Conservation (phyloP, 495 filamentous ascomycete genomes). For the Filosporella fistucella region DNA sequence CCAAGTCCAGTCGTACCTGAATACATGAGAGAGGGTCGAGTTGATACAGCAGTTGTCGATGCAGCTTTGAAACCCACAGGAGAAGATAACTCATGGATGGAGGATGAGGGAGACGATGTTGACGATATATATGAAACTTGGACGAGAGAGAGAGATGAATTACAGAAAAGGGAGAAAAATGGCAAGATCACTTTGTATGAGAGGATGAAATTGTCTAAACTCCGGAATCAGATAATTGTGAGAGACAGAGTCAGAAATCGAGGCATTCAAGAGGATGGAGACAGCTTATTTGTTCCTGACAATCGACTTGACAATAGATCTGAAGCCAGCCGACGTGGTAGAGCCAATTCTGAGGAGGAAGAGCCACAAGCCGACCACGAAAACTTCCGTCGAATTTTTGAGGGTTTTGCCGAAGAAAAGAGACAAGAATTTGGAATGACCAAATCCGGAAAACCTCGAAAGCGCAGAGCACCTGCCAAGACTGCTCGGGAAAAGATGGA, state of each 20-base stretch:
- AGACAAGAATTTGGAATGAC: background rate
- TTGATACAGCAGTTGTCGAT: no score
- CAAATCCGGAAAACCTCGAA: conserved; percentile 11
- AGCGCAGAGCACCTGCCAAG: conserved; percentile 11
- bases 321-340: background rate
- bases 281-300: conserved; percentile 1
- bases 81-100: conserved; percentile 17
- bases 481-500: conserved; percentile 12
- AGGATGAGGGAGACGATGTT: conserved; percentile 1
- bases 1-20: no score
- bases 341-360: background rate
- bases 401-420: background rate
- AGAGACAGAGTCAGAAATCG: background rate
- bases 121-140: background rate
- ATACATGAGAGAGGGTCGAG: no score
- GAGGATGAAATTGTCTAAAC: background rate
- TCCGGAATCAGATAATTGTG: background rate
- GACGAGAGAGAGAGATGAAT: background rate
- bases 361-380: background rate
- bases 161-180: background rate
- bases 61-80: background rate
- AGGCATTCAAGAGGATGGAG: background rate
- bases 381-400: no score
- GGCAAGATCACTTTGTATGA: background rate
- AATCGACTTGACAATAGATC: background rate